These are phyloP conservation scores for Suillus subluteus DNA, from an alignment of 768 basidiomycete genomes.

Conservation along the genomic window DNA sequence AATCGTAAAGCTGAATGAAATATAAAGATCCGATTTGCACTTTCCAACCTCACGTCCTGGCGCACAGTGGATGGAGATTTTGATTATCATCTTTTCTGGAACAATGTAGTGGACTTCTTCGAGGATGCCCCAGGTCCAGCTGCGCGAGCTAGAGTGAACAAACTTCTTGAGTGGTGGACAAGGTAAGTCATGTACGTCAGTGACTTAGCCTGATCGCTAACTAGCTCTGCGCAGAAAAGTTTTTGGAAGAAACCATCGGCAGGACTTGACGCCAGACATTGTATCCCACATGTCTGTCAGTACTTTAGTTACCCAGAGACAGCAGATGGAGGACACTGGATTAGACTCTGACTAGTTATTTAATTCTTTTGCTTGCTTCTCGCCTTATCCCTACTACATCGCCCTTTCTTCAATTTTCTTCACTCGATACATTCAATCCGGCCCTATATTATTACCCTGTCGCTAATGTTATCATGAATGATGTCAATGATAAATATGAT, in stretches of 20 bases:
- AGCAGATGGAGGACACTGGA: neutral
- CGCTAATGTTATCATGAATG: no score
- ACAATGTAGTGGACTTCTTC: conserved; percentile 20
- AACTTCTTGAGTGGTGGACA: conserved; percentile 20
- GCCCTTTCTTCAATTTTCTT: no score
- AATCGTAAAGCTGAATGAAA: neutral
- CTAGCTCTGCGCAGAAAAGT: neutral
- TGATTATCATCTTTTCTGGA: conserved; percentile 17
- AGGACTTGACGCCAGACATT: no score
- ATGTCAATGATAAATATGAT: no score
- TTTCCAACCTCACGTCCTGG: conserved; percentile 17
- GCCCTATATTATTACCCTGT: no score
- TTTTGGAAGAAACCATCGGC: neutral
- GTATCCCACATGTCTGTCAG: no score
- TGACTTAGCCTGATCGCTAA: neutral
- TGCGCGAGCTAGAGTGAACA: neutral
- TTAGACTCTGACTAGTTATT: neutral
- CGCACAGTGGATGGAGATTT: conserved; percentile 11
- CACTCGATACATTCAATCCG: no score
- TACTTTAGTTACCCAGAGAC: no score
- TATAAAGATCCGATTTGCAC: conserved; percentile 17
- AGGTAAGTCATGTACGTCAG: conserved; percentile 7
- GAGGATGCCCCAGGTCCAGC: conserved; percentile 6
- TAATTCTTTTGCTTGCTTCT: no score
- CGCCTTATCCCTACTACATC: no score